These are phyloP conservation scores for Grifola frondosa DNA, from an alignment of 1,284 basidiomycete species.

Conservation along the genomic window DNA sequence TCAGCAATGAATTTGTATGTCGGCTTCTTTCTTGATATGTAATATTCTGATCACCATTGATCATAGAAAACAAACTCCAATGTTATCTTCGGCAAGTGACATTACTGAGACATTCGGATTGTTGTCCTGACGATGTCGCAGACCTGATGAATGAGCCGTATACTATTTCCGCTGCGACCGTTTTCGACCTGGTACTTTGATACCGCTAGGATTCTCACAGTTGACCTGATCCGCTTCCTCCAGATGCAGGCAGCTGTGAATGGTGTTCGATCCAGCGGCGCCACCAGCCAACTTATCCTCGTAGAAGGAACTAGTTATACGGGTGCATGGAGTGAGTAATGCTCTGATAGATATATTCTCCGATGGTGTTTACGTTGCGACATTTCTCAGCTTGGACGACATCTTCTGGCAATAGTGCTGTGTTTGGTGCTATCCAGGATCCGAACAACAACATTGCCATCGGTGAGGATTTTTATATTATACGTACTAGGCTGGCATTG, in stretches of 20 bases:
- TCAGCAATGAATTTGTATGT: slow-evolving; percentile 53
- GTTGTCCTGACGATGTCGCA: slow-evolving; percentile 3
- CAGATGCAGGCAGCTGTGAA: slow-evolving; percentile 65
- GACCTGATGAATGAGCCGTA: slow-evolving; percentile 65
- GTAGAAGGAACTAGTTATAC: slow-evolving; percentile 48
- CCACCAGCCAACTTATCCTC: slow-evolving; percentile 48
- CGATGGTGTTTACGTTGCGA: background rate
- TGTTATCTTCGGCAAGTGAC: slow-evolving; percentile 49
- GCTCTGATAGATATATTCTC: too few relatives aligned
- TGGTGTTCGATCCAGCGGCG: slow-evolving; percentile 58
- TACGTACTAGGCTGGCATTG: slow-evolving; percentile 5
- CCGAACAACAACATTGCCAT: slow-evolving; percentile 64
- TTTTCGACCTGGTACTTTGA: slow-evolving; percentile 43
- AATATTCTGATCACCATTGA: background rate
- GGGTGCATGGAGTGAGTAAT: slow-evolving; percentile 33
- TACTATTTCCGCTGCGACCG: slow-evolving; percentile 47
- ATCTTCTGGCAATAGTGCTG: slow-evolving; percentile 55
- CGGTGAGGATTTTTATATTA: slow-evolving; percentile 40
- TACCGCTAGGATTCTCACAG: slow-evolving; percentile 3
- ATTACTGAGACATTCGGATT: background rate
- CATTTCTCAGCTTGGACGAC: slow-evolving; percentile 48
- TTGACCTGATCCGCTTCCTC: slow-evolving; percentile 1
- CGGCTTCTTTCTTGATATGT: slow-evolving; percentile 3
- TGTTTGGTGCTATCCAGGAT: slow-evolving; percentile 52
- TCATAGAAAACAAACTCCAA: slow-evolving; percentile 47